Percentiles rank a stretch among this genome's conserved stretches.
Conservation (phyloP, 1,284 basidiomycete species). For the Puccinia hordei region DNA sequence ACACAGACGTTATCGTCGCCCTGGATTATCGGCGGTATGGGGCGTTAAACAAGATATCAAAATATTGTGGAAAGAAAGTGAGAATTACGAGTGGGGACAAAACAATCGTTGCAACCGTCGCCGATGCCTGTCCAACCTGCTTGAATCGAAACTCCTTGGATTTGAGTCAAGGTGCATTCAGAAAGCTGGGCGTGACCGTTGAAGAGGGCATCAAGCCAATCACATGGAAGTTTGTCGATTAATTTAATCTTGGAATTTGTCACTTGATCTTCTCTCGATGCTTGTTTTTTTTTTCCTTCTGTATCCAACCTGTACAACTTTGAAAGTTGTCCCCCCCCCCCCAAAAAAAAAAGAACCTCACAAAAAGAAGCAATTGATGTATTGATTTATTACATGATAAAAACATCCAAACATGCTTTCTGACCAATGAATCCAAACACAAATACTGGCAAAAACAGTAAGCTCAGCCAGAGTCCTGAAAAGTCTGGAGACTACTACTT, state of each 20-base stretch:
- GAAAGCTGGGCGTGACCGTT: slow-evolving; percentile 8
- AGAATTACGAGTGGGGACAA: slow-evolving; percentile 16
- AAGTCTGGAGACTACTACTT: no score
- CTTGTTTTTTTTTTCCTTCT: no score
- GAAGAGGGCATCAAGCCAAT: slow-evolving; percentile 40
- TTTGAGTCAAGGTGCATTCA: slow-evolving; percentile 50
- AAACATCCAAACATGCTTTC: no score
- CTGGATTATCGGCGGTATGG: slow-evolving; percentile 46
- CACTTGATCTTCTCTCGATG: no score
- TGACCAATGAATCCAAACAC: no score
- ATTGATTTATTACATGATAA: no score
- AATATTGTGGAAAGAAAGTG: slow-evolving; percentile 36
- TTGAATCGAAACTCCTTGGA: slow-evolving; percentile 49
- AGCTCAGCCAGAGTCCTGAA: no score
- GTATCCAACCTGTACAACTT: no score
- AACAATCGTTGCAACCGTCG: slow-evolving; percentile 25
- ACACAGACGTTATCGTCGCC: slow-evolving; percentile 36
- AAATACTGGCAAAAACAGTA: no score
- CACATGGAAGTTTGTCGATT: slow-evolving; percentile 40
- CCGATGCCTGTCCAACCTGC: slow-evolving; percentile 52
- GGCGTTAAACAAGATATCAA: slow-evolving; percentile 7
- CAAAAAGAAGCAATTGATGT: no score
- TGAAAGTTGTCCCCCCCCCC: no score
- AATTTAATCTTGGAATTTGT: not conserved
- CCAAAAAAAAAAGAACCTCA: no score